Conservation (phyloP, 1,284 basidiomycete species). For the Mycena sp. region DNA sequence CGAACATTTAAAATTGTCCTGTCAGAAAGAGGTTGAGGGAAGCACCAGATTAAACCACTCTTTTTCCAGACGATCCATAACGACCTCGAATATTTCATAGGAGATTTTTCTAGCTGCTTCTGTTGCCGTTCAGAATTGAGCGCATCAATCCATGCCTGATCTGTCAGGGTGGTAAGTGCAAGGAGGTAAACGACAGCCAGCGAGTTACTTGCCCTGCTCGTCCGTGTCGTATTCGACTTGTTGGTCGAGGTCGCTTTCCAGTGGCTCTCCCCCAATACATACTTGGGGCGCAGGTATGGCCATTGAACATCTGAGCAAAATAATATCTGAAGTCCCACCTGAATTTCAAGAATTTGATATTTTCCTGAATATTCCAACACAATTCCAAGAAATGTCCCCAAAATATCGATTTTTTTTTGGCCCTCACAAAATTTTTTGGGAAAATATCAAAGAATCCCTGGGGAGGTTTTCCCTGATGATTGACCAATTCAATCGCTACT, state of each 20-base stretch:
- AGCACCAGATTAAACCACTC: constrained; percentile 96
- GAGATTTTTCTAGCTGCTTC: constrained; percentile 79
- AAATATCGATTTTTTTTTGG: too few species aligned
- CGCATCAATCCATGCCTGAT: constrained; percentile 94
- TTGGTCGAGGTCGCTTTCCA: constrained; percentile 90
- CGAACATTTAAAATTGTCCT: background rate
- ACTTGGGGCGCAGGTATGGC: too few species aligned
- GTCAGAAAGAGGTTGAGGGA: constrained; percentile 11
- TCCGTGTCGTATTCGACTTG: constrained; percentile 99
- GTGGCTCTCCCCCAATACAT: too few species aligned
- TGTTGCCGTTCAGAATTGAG: constrained; percentile 88
- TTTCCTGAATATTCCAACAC: too few species aligned
- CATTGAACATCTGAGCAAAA: too few species aligned
- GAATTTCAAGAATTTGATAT: too few species aligned
- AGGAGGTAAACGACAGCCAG: background rate
- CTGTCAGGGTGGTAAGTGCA: constrained; percentile 49
- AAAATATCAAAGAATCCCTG: too few species aligned
- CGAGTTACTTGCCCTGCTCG: constrained; percentile 88
- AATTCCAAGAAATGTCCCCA: too few species aligned
- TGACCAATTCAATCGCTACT: too few species aligned
- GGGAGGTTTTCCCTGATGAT: too few species aligned
- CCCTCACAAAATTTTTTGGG: too few species aligned
- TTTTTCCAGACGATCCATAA: constrained; percentile 98
- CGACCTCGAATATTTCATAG: constrained; percentile 93
- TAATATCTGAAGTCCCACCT: too few species aligned